Conservation (phyloP, 495 filamentous ascomycete genomes). For the Barbatosphaeria neglecta region DNA sequence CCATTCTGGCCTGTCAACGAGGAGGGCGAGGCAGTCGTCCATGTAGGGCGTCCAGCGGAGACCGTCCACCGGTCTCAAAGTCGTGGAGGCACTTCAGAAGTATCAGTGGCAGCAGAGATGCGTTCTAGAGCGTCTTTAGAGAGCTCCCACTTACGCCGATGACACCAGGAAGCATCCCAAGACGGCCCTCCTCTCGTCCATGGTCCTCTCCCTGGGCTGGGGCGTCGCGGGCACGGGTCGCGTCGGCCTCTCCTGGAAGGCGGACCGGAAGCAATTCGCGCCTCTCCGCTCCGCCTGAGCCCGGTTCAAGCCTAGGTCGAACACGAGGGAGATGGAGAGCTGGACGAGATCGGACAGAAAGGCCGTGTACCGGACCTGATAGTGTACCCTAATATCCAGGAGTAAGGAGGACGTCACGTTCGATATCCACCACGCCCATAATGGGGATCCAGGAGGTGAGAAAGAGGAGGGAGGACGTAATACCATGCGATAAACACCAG, state of each 20-base stretch:
- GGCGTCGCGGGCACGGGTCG: background rate
- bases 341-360: slow-evolving; percentile 29
- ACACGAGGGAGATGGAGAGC: slow-evolving; percentile 33
- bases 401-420: no score
- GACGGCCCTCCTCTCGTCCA: slow-evolving; percentile 40
- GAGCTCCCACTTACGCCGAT: slow-evolving; percentile 24
- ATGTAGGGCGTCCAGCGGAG: slow-evolving; percentile 40
- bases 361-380: slow-evolving; percentile 10
- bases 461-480: slow-evolving; percentile 1
- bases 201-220: slow-evolving; percentile 16
- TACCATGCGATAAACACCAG: slow-evolving; percentile 35
- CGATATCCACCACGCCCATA: no score
- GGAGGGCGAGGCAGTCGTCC: slow-evolving; percentile 31
- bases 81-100: slow-evolving; percentile 23
- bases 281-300: slow-evolving; percentile 1
- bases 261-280: background rate
- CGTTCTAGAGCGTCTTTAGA: background rate
- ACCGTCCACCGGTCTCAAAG: slow-evolving; percentile 32
- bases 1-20: slow-evolving; percentile 29
- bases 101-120: background rate
- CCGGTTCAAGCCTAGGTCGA: slow-evolving; percentile 41
- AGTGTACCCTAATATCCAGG: background rate
- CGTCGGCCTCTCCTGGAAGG: slow-evolving; percentile 1
- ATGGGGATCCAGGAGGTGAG: no score
- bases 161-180: slow-evolving; percentile 38